Base-by-base conservation (phyloP, 2,329 filamentous ascomycete genomes). In the Paraconiothyrium sp. region DNA sequence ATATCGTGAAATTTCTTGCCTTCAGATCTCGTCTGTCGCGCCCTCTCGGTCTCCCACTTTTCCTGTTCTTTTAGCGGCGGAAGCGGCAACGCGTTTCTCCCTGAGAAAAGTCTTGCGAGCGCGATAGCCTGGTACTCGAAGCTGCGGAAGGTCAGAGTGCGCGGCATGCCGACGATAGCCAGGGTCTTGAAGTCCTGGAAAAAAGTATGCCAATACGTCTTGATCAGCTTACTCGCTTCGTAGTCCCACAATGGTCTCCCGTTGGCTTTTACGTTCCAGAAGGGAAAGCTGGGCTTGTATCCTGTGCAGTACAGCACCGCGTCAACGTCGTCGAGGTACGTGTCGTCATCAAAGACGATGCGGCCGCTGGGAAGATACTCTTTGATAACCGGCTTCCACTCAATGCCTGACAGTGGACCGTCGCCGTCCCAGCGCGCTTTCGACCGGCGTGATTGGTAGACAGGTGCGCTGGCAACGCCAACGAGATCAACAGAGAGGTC, bases 111-210 rank as follows among this genome's bases (percentile, higher is more conserved):
- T 2, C 85, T 77, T 3, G 85, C 84, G 0, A 87, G 72, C 1
- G 85, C 84, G 44, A 86, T 76, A 1, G 84, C 84, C 68, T 87
- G 85, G 62, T 87, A 87, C 69, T 87, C 85, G 62, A 86, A 86
- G 39, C 82, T 83, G 7, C 85, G 73, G 59, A 86, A 87, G 0
- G 84, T 86, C 13, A 85, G 70, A 0, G 82, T 81, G 0, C 84
- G 80, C 1, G 84, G 85, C 6, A 86, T 68, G 0, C 86, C 86
- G 0, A 88, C 79, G 11, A 86, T 74, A 0, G 79, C 86, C 0
- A 89, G 32, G 8, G 22, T 72, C 0, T 82, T 84, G 44, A 82
- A 81, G 24, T 82, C 79, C 73, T 79, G 80, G 6, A 59, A 63
- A 43, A 71, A 67, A 0, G 68, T 69, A 43, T 71, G 68, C 27